Conservation (phyloP, 371 early-diverging fungal species). For the Lichtheimia ramosa region DNA sequence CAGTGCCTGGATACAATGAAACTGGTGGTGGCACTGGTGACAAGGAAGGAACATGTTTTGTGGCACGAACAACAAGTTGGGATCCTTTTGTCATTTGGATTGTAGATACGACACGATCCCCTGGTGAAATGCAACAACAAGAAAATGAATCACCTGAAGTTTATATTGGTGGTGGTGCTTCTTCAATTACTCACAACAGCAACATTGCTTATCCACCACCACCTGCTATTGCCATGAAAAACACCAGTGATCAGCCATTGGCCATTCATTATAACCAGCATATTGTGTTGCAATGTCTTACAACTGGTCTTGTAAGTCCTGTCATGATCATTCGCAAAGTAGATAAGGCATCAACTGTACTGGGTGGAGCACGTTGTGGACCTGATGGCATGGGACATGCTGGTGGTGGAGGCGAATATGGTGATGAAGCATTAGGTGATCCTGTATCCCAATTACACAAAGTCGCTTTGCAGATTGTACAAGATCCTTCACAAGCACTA, state of each 20-base stretch:
- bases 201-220: constrained; percentile 38
- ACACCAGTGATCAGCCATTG: constrained; percentile 22
- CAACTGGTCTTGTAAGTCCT: constrained; percentile 74
- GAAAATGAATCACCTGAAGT: constrained; percentile 20
- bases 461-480: constrained; percentile 80
- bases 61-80: constrained; percentile 79
- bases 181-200: constrained; percentile 1
- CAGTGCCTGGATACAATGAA: constrained; percentile 19
- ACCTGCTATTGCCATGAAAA: constrained; percentile 25
- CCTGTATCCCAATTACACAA: constrained; percentile 92
- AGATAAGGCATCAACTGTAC: constrained; percentile 69
- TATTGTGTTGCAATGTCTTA: constrained; percentile 73
- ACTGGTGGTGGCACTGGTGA: constrained; percentile 16
- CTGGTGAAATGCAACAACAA: constrained; percentile 19
- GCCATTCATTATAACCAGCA: constrained; percentile 66
- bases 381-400: constrained; percentile 6
- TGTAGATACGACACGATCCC: constrained; percentile 60
- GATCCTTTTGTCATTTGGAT: constrained; percentile 90
- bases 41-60: constrained; percentile 59
- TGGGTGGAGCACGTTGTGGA: constrained; percentile 42
- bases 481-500: constrained; percentile 24
- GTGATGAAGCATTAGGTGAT: constrained; percentile 50
- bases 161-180: constrained; percentile 19
- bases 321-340: constrained; percentile 76
- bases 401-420: constrained; percentile 30